A percentile compares a stretch with the other conserved stretches of the same genome.
Evolutionary conservation across 495 filamentous ascomycete species (phyloP).

Genomic region (Amphirosellinia nigrospora): DNA sequence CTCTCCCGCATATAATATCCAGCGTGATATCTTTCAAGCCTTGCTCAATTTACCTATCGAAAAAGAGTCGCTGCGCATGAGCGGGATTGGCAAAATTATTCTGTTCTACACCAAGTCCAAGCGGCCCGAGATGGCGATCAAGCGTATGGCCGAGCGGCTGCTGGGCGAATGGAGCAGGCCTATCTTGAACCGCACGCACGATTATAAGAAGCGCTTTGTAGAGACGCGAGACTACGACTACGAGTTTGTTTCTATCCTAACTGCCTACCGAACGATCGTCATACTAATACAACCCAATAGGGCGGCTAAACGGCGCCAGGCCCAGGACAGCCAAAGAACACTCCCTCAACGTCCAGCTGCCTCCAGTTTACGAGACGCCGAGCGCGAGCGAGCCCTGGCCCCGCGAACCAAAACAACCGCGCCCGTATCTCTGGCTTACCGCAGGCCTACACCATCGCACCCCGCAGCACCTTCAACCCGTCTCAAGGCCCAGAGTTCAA

Average conservation of each 20-base stretch:
- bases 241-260: slow-evolving; percentile 47
- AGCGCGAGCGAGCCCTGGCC: slow-evolving; percentile 73
- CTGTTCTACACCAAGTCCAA: slow-evolving; percentile 96
- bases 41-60: slow-evolving; percentile 81
- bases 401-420: slow-evolving; percentile 70
- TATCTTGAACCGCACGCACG: slow-evolving; percentile 90
- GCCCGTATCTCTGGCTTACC: slow-evolving; percentile 73
- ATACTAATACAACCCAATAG: slow-evolving; percentile 46
- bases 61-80: slow-evolving; percentile 86
- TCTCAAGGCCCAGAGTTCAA: slow-evolving; percentile 48
- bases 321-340: slow-evolving; percentile 48
- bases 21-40: slow-evolving; percentile 87
- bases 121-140: slow-evolving; percentile 82
- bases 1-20: slow-evolving; percentile 93
- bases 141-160: slow-evolving; percentile 88
- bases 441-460: slow-evolving; percentile 82
- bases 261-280: slow-evolving; percentile 30
- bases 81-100: slow-evolving; percentile 93
- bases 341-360: slow-evolving; percentile 53
- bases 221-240: slow-evolving; percentile 60
- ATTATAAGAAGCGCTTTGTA: slow-evolving; percentile 83
- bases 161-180: slow-evolving; percentile 94
- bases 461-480: slow-evolving; percentile 62
- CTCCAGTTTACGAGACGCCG: slow-evolving; percentile 59
- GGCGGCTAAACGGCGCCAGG: slow-evolving; percentile 56